Conservation (phyloP, 306 rosid species). For the Amphicarpaea edgeworthii region DNA sequence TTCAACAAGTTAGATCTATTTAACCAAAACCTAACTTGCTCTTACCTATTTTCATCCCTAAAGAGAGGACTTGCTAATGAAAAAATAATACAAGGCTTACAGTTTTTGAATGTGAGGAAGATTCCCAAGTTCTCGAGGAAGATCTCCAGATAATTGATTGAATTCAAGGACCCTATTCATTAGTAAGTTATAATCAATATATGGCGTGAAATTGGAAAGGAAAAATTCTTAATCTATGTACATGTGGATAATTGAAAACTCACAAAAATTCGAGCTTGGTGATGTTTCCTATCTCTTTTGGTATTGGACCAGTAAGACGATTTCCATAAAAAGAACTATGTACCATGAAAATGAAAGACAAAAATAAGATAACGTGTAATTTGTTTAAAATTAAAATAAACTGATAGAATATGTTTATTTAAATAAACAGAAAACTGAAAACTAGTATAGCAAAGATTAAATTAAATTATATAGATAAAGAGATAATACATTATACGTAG, state of each 20-base stretch:
- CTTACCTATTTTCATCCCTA: no score
- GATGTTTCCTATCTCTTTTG: conserved; percentile 52
- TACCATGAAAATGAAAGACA: not conserved
- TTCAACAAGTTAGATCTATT: no score
- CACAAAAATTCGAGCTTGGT: conserved; percentile 52
- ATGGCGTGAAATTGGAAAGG: not conserved
- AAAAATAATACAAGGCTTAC: conserved; percentile 50
- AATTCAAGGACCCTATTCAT: conserved; percentile 51
- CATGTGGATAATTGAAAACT: conserved; percentile 29
- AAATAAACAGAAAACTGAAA: no score
- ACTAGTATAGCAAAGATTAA: not conserved
- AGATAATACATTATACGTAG: not conserved
- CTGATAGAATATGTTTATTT: no score
- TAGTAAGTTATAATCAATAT: not conserved
- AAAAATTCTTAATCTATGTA: not conserved
- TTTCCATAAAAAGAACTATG: conserved; percentile 65
- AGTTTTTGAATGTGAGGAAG: conserved; percentile 49
- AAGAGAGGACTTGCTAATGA: no score
- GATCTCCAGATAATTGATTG: conserved; percentile 56
- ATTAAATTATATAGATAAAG: not conserved
- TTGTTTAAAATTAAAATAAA: no score
- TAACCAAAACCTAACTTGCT: no score
- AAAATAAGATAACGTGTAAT: no score
- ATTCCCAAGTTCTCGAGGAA: conserved; percentile 60
- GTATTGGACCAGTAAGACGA: conserved; percentile 62